phyloP scores from a whole-genome alignment of 257 asterid species.

The Solanum sitiens region DNA sequence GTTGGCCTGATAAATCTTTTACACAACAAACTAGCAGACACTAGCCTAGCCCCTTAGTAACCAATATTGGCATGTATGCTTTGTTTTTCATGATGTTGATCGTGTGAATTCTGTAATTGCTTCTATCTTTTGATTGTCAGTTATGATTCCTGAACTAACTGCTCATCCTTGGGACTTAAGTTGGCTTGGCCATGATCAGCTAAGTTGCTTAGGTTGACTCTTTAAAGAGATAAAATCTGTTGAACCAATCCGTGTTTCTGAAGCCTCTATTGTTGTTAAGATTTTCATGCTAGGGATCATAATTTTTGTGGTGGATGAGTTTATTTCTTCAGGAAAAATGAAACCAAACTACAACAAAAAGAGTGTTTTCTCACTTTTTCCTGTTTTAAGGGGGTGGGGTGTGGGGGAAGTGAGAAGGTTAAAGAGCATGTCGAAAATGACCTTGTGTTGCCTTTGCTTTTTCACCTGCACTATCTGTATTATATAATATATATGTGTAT shows the following conservation, averaged over 20 bases:
- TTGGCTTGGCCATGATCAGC: neutral
- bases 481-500: neutral
- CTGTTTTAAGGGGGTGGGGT: neutral
- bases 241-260: neutral
- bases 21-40: neutral
- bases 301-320: neutral
- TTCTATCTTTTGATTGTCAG: neutral
- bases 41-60: neutral
- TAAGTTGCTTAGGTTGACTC: neutral
- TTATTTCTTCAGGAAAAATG: neutral
- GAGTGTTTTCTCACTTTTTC: neutral
- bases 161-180: neutral
- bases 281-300: neutral
- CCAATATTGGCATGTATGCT: neutral
- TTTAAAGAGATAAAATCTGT: neutral
- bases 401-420: neutral
- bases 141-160: neutral
- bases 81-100: neutral
- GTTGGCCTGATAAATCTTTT: neutral
- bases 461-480: neutral
- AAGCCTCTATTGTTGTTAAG: neutral
- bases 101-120: neutral
- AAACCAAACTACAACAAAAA: neutral
- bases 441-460: neutral
- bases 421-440: neutral